Evolutionary conservation across 495 filamentous ascomycete species (phyloP).

Genomic region (Penicillium angulare): DNA sequence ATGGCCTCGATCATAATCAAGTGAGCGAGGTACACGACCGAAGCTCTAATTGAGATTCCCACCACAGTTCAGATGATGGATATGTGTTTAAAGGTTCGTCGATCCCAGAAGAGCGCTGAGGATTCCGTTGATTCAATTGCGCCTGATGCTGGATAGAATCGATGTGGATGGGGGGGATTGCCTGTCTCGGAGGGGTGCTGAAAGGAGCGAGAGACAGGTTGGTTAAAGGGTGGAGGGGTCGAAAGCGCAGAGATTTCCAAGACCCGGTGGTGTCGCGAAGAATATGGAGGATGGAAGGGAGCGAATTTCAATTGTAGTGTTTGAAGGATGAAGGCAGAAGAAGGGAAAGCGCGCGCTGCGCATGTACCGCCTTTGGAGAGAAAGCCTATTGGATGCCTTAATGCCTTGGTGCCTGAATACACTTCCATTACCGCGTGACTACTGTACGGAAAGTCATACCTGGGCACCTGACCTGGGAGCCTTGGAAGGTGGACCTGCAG

Average conservation of each 20-base stretch:
- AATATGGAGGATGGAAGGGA: neutral
- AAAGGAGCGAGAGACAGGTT: neutral
- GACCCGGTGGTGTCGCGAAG: neutral
- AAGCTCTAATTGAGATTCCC: neutral
- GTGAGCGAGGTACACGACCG: neutral
- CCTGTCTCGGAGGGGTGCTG: neutral
- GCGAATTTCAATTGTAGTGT: neutral
- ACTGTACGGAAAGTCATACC: too few relatives aligned
- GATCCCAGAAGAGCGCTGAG: neutral
- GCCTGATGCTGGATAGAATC: neutral
- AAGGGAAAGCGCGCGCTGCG: slow-evolving; percentile 26
- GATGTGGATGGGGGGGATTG: neutral
- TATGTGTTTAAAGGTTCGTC: neutral
- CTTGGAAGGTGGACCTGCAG: too few relatives aligned
- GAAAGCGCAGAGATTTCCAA: neutral
- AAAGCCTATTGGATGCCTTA: slow-evolving; percentile 16
- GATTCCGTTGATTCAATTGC: neutral
- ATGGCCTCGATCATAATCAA: slow-evolving; percentile 28
- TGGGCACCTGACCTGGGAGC: too few relatives aligned
- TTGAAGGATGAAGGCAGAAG: neutral
- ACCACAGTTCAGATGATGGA: neutral
- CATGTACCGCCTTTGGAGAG: slow-evolving; percentile 24
- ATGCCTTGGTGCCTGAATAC: slow-evolving; percentile 21
- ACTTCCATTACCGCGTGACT: too few relatives aligned
- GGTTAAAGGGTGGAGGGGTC: neutral